A percentile compares a stretch with the other conserved stretches of the same genome.
Conservation (phyloP, 192 early-diverging fungal species). For the Neocallimastix lanati region DNA sequence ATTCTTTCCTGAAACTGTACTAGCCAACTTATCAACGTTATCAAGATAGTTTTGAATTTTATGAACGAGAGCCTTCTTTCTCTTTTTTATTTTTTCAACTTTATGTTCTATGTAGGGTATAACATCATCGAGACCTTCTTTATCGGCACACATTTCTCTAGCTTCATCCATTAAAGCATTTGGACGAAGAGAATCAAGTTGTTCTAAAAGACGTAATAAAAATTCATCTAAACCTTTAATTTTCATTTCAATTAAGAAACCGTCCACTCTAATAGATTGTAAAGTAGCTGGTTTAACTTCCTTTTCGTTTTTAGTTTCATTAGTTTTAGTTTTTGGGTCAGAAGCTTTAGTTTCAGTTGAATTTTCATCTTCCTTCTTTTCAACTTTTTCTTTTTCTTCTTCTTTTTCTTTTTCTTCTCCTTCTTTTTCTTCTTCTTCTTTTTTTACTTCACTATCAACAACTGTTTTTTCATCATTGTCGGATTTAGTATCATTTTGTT, state of each 20-base stretch:
- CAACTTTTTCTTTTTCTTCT: background rate
- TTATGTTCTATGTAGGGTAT: background rate
- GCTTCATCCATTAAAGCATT: background rate
- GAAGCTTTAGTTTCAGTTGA: too few relatives aligned
- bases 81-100: background rate
- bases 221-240: background rate
- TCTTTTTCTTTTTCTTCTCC: background rate
- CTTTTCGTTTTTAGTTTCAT: too few relatives aligned
- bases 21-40: background rate
- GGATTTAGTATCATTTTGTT: too few relatives aligned
- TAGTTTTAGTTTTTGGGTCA: too few relatives aligned
- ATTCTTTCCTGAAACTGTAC: background rate
- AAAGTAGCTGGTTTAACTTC: background rate
- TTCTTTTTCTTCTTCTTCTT: background rate
- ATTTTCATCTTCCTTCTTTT: too few relatives aligned
- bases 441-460: background rate
- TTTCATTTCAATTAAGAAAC: background rate
- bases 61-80: background rate
- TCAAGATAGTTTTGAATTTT: background rate
- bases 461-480: background rate
- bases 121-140: background rate
- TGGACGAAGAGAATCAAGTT: background rate
- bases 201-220: background rate
- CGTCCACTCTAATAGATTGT: background rate
- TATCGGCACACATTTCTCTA: background rate